These are phyloP conservation scores for Neonectria hederae DNA, from an alignment of 2,329 filamentous ascomycete genomes.

Conservation along the genomic window DNA sequence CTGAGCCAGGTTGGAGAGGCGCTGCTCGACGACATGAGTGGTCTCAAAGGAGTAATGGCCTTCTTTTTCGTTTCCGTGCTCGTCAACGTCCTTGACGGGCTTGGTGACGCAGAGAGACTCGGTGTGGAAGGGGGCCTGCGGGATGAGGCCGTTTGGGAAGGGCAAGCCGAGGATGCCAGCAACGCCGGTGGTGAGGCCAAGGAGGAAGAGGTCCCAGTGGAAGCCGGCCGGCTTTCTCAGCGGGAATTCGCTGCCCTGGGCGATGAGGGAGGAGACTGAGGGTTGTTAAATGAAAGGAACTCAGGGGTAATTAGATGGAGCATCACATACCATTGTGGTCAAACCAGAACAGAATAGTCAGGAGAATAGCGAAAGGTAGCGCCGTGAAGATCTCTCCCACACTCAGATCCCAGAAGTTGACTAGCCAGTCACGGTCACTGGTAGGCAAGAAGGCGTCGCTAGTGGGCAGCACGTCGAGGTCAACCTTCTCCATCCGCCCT, in stretches of 20 bases:
- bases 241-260: slow-evolving; percentile 84
- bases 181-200: slow-evolving; percentile 80
- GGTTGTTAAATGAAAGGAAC: neutral
- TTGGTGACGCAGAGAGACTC: slow-evolving; percentile 78
- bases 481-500: slow-evolving; percentile 78
- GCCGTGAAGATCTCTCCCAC: slow-evolving; percentile 82
- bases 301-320: neutral
- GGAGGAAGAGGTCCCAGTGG: slow-evolving; percentile 85
- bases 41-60: slow-evolving; percentile 62
- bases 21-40: slow-evolving; percentile 79
- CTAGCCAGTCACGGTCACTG: slow-evolving; percentile 75
- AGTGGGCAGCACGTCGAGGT: slow-evolving; percentile 77
- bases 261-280: slow-evolving; percentile 80
- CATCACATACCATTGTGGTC: slow-evolving; percentile 77
- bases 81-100: slow-evolving; percentile 61
- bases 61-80: slow-evolving; percentile 61
- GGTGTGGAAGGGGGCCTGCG: slow-evolving; percentile 85
- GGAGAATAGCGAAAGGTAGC: slow-evolving; percentile 83
- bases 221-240: slow-evolving; percentile 84
- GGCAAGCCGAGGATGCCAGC: slow-evolving; percentile 81
- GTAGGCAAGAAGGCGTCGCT: slow-evolving; percentile 84
- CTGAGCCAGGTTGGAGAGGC: slow-evolving; percentile 80
- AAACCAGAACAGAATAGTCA: slow-evolving; percentile 89
- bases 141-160: slow-evolving; percentile 85
- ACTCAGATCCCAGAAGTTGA: slow-evolving; percentile 81